These are phyloP conservation scores for Pseudotsuga menziesii DNA, from an alignment of 75 land plant species.

Conservation along the genomic window DNA sequence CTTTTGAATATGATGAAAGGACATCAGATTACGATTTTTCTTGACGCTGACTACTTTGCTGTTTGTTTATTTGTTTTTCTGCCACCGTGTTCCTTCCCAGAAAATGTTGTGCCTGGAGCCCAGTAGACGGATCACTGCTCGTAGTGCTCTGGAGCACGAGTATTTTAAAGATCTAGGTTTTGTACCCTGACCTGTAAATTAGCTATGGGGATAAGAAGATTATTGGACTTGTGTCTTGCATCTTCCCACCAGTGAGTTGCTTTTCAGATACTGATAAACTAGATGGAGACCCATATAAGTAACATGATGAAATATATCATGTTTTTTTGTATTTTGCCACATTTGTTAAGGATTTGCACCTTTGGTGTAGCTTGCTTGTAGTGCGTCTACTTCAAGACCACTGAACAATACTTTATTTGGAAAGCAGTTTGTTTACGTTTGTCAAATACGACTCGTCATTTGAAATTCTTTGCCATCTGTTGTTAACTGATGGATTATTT, in stretches of 20 bases:
- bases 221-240: not conserved
- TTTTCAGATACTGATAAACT: not conserved
- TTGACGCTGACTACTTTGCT: not conserved
- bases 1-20: not conserved
- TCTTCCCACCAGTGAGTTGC: not conserved
- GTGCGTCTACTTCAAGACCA: not conserved
- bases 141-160: conserved; percentile 79
- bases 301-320: not conserved
- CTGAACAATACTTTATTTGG: not conserved
- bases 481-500: not conserved
- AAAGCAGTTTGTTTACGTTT: not conserved
- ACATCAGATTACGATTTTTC: not conserved
- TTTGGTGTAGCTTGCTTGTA: not conserved
- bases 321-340: not conserved
- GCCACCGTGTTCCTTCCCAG: conserved; percentile 21
- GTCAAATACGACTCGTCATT: not conserved
- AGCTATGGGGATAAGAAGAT: not conserved
- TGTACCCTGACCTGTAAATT: conserved; percentile 46
- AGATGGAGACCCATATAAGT: conserved; percentile 5
- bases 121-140: conserved; percentile 73
- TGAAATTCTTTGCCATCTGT: not conserved
- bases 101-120: conserved; percentile 93
- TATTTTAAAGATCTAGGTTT: conserved; percentile 76
- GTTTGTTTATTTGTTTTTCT: not conserved
- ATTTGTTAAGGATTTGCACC: conserved; percentile 5